phyloP scores from a whole-genome alignment of 2,329 filamentous ascomycete species.

The Fusarium sp. region DNA sequence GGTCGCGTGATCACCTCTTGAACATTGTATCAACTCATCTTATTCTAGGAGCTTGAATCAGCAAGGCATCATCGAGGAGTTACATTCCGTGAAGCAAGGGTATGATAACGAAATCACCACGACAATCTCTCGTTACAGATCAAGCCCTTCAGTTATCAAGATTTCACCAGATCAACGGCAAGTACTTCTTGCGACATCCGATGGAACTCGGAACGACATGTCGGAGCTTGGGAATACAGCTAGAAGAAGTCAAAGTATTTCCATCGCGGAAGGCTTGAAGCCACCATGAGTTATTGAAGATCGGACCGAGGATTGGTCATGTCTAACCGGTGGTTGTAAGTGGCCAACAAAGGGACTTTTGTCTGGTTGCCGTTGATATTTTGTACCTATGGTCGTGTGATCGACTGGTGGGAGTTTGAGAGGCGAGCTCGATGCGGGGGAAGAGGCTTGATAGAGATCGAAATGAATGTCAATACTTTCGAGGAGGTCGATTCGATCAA shows the following conservation, averaged over 20 bases:
- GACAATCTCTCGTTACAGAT: too few relatives aligned
- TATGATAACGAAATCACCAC: too few relatives aligned
- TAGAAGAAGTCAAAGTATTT: neutral
- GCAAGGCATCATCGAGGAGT: neutral
- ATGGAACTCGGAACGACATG: neutral
- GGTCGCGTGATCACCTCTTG: neutral
- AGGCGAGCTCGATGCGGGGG: neutral
- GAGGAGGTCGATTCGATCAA: too few relatives aligned
- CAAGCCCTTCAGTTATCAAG: neutral
- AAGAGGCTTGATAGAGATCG: neutral
- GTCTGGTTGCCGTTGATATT: neutral
- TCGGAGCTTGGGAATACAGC: neutral
- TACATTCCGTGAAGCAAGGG: neutral
- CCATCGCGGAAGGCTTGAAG: neutral
- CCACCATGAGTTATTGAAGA: neutral
- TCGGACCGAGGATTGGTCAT: slow-evolving; percentile 7
- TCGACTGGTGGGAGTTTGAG: neutral
- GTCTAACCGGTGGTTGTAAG: too few relatives aligned
- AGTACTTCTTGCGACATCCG: neutral
- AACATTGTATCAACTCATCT: neutral
- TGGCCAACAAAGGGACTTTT: neutral
- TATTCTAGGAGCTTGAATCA: neutral
- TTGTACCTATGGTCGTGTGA: neutral
- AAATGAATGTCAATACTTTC: neutral
- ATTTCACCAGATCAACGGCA: neutral